Evolutionary conservation across 2,329 filamentous ascomycete genomes (phyloP), one percentile per base, ranked within the genome.

Genomic region (Setomelanomma holmii): DNA sequence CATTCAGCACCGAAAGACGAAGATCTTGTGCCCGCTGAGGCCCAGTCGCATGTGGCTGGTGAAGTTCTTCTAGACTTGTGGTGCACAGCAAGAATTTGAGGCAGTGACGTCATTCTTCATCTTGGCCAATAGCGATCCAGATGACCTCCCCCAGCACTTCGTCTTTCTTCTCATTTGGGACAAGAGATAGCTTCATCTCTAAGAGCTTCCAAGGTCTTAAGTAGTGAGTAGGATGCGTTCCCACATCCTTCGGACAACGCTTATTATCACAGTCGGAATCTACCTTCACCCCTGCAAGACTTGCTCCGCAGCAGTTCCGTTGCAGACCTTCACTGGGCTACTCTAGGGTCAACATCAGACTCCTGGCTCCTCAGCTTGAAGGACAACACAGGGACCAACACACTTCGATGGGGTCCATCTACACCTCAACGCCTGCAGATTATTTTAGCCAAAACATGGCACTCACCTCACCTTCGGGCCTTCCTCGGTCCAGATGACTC

Each of bases 121-220:
- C 10, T n/a, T 27, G 51, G 40, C 68, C 68, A 71, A 72, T 71
- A 50, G 54, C 44, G 54, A 40, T n/a, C 33, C 54, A 60, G 56
- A 73, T 73, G 70, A 66, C 49, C 46, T 57, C 52, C 16, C 52
- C 55, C 11, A 67, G 54, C 49, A 60, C 46, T 39, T 59, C 58
- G 4, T 68, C 62, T 1, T 74, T 74, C 57, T 71, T 75, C 51
- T 69, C 69, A 4, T 74, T 75, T 52, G 72, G 70, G 4, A 58
- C 58, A 5, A 56, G 69, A 11, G 70, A 73, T 36, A 66, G 68
- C 44, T 74, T 68, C 43, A 63, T 75, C 1, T 69, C 66, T 1
- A 71, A 66, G 34, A 69, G 63, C 24, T 66, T 61, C 43, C 61
- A 64, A 19, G 71, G 71, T 4, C 35, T 74, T 5, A 61, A 58